Conservation (phyloP, 495 filamentous ascomycete species). For the Pyronema omphalodes region DNA sequence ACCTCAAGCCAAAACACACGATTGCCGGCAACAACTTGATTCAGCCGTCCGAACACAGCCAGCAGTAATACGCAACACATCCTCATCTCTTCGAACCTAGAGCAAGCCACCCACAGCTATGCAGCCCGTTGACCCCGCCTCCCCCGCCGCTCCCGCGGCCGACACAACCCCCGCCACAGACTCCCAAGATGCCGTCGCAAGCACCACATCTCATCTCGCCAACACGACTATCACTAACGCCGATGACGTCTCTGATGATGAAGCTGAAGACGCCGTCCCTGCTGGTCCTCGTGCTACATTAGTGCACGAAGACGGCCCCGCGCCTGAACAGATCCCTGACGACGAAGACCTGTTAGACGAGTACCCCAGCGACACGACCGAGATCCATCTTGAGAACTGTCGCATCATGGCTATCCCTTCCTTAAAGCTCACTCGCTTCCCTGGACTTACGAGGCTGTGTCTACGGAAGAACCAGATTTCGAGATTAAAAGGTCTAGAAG, state of each 20-base stretch:
- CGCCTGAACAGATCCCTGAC: constrained; percentile 20
- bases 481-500: constrained; percentile 50
- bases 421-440: constrained; percentile 65
- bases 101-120: too few species aligned
- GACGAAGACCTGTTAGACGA: constrained; percentile 46
- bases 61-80: too few species aligned
- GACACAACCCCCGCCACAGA: neutral
- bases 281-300: neutral
- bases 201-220: neutral
- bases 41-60: too few species aligned
- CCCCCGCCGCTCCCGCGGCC: neutral
- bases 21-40: too few species aligned
- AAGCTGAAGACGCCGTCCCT: neutral
- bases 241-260: neutral
- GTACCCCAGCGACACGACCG: constrained; percentile 36
- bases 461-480: constrained; percentile 85
- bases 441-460: constrained; percentile 59
- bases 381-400: constrained; percentile 78
- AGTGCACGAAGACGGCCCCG: neutral
- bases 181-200: neutral
- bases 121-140: too few species aligned
- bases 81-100: too few species aligned
- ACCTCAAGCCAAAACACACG: too few species aligned
- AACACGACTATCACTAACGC: neutral
- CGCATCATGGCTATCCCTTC: constrained; percentile 63